Base-by-base conservation (phyloP, 768 basidiomycete species). In the Butyriboletus loyo region DNA sequence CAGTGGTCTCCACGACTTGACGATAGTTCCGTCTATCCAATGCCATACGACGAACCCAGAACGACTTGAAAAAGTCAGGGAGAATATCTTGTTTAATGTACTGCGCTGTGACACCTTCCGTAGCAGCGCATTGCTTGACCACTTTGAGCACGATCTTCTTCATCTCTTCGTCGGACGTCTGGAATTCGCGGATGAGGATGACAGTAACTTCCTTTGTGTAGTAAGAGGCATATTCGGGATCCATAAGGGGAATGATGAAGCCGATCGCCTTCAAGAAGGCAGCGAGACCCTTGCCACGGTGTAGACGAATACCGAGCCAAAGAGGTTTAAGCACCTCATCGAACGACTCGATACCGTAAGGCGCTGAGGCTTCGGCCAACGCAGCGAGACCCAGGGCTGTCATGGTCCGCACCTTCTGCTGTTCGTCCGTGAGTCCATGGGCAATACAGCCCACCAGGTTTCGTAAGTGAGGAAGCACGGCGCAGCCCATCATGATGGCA, bases 401-500 rank as follows among this genome's bases (percentile, higher is more conserved):
- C 87, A 89, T 89, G 10, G 87, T 89, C 49, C 85, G 73, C 41
- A 89, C 87, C 62, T 89, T 89, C 67, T 87, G 87, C 65, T 89
- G 87, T 53, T 89, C 87, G 63, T 89, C 87, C 48, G 83, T 78
- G 8, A 89, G 74, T 30, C 87, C 87, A 54, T 86, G 85, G 1
- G 95, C 92, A 46, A 99, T 93, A 58, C 96, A 93, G 55, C 95
- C 92, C 24, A 99, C 97, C 39, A 99, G 78, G 64, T 98, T 98
- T 44, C 95, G 88, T 36, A 99, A 78, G 72, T 98, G 97, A 15
- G 97, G 97, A 2, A 99, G 81, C 22, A 98, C 93, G 17, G 96
- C 96, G 61, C 97, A 98, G 17, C 96, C 96, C 95, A 98, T 98
- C 95, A 98, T 98, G 65, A 98, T 96, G 19, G 97, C 96, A 46